A percentile compares a stretch with the other conserved stretches of the same genome.
Conservation (phyloP, 2,329 filamentous ascomycete genomes). For the Hymenoscyphus salicellus region DNA sequence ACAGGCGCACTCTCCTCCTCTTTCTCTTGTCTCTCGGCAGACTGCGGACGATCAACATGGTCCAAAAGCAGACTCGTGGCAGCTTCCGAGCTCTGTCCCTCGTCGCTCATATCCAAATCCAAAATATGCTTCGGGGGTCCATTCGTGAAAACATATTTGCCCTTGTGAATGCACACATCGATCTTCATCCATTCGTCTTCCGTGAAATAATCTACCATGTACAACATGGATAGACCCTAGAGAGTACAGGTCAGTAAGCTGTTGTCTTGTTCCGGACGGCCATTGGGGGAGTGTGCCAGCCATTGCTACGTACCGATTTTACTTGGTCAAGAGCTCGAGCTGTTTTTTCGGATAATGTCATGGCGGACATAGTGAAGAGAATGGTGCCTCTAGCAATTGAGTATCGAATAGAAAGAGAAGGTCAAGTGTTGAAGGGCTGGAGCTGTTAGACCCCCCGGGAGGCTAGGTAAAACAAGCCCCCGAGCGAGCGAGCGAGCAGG, state of each 20-base stretch:
- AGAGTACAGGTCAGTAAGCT: not conserved
- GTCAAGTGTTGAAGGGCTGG: not conserved
- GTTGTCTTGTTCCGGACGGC: not conserved
- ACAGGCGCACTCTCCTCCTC: not conserved
- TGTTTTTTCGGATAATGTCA: constrained; percentile 23
- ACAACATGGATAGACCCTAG: constrained; percentile 28
- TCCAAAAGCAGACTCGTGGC: constrained; percentile 8
- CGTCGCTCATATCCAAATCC: constrained; percentile 25
- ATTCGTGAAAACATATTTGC: constrained; percentile 30
- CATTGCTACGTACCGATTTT: constrained; percentile 24
- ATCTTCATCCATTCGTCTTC: constrained; percentile 34
- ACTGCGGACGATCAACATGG: constrained; percentile 7
- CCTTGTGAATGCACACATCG: constrained; percentile 32
- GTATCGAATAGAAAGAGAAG: not conserved
- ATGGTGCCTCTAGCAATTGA: not conserved
- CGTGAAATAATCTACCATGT: constrained; percentile 32
- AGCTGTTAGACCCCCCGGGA: not conserved
- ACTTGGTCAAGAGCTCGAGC: constrained; percentile 25
- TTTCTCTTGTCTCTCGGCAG: not conserved
- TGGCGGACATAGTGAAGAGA: not conserved
- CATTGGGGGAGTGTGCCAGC: not conserved
- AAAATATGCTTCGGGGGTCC: constrained; percentile 24
- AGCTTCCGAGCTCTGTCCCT: constrained; percentile 8
- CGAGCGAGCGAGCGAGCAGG: not conserved
- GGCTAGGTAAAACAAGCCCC: not conserved